These are phyloP conservation scores for Ophiosphaerella korrae DNA, from an alignment of 2,329 filamentous ascomycete genomes.

Conservation along the genomic window DNA sequence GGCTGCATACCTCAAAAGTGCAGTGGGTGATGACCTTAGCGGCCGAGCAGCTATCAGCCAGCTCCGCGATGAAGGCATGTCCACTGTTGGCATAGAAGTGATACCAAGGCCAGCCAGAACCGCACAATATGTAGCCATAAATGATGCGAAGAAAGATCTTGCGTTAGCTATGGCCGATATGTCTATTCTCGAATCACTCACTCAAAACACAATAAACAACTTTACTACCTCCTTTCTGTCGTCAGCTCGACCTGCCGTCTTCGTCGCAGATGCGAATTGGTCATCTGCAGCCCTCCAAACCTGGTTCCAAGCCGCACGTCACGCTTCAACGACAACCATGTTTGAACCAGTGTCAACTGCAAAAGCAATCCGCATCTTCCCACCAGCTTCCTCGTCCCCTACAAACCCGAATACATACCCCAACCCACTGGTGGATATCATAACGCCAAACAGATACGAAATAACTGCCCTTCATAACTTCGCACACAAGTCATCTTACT, in stretches of 20 bases:
- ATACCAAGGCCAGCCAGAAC: conserved; percentile 63
- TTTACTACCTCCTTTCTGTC: conserved; percentile 19
- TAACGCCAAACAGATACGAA: conserved; percentile 84
- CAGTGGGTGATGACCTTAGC: conserved; percentile 78
- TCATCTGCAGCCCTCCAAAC: conserved; percentile 65
- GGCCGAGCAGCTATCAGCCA: conserved; percentile 74
- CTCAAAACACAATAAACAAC: conserved; percentile 19
- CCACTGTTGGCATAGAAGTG: conserved; percentile 63
- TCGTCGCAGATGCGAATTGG: conserved; percentile 91
- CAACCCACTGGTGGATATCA: conserved; percentile 68
- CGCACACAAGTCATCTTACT: conserved; percentile 68
- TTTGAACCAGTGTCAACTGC: conserved; percentile 89
- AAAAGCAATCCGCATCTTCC: conserved; percentile 76
- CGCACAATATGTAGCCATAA: conserved; percentile 90
- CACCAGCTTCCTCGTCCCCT: conserved; percentile 56
- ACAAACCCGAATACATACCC: conserved; percentile 73
- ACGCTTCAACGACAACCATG: conserved; percentile 57
- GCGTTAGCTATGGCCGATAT: conserved; percentile 97
- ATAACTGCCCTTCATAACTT: conserved; percentile 76
- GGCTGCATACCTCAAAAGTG: conserved; percentile 74
- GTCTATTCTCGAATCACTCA: conserved; percentile 70
- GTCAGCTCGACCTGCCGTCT: conserved; percentile 65
- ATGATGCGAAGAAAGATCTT: conserved; percentile 80
- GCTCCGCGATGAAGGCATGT: conserved; percentile 68
- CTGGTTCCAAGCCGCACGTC: conserved; percentile 69